phyloP scores from a whole-genome alignment of 2,329 filamentous ascomycete genomes.

The Aspergillus fumigatus region DNA sequence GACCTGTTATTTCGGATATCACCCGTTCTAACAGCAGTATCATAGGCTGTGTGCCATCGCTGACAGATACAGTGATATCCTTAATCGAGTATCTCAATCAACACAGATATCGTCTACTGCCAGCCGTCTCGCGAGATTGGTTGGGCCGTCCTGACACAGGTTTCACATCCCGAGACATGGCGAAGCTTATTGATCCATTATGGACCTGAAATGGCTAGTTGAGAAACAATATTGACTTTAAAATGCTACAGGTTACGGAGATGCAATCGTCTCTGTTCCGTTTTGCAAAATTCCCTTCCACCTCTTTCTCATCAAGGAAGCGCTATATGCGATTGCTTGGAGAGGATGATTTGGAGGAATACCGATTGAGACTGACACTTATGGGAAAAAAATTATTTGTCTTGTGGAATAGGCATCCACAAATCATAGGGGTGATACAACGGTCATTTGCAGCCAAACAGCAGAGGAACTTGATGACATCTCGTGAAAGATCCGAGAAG shows the following conservation, averaged over 20 bases:
- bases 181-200: constrained; percentile 2
- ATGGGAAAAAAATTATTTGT: background rate
- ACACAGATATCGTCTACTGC: background rate
- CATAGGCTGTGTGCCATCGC: background rate
- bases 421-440: background rate
- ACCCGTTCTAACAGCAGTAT: background rate
- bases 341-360: constrained; percentile 25
- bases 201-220: constrained; percentile 3
- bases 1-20: background rate
- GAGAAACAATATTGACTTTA: constrained; percentile 7
- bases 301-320: constrained; percentile 34
- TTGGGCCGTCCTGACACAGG: background rate
- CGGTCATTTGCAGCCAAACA: too few relatives aligned
- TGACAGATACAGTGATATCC: background rate
- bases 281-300: constrained; percentile 16
- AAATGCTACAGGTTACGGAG: constrained; percentile 14
- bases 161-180: background rate
- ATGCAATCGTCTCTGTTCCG: constrained; percentile 7
- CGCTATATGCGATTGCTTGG: constrained; percentile 36
- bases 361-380: background rate
- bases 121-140: background rate
- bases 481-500: background rate
- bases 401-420: background rate
- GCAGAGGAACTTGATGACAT: background rate
- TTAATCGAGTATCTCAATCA: background rate